Evolutionary conservation across 257 asterid genomes (phyloP), one percentile per base, ranked within the genome.

Genomic region (Nicotiana noctiflora): DNA sequence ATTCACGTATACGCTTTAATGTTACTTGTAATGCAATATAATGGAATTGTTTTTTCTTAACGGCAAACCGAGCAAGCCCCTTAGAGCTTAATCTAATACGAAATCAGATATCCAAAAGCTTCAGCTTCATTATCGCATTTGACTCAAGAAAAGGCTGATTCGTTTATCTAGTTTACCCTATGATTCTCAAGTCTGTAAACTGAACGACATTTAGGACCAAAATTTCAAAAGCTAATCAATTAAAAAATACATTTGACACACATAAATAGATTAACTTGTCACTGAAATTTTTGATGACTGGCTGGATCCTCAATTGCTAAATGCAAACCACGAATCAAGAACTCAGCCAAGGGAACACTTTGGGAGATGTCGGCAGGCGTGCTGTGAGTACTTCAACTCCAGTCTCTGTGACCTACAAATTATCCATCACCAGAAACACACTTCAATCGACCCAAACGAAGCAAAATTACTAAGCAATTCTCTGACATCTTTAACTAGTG

Each of bases 311-410:
- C n/a, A 4, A 10, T n/a, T 75, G 18, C 14, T 44, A 40, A 19
- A 21, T 40, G 59, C 63, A 62, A 4, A 61, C 3, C 37, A 65
- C 18, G 29, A 76, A 66, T 85, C 88, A 93, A 5, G 91, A 88
- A 57, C 85, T 89, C 70, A 91, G 88, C 98, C 98, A 95, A 6
- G 98, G 97, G 83, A 89, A 95, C 83, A 95, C 90, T n/a, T 87
- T 81, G 8, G 98, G 99, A 17, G 99, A 95, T 1, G 98, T 88
- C 29, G 98, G 92, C 80, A 95, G 86, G 55, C 99, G 96, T 34
- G 89, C 99, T 0, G 98, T 93, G 53, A 95, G 97, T 79, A 95
- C 98, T 86, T 95, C 99, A 72, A 90, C 97, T 76, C 97, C 99
- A 2, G 92, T 92, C 37, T 92, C 98, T 0, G 98, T 95, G 83